phyloP scores from a whole-genome alignment of 805 yeast genomes.

The Hanseniaspora singularis region DNA sequence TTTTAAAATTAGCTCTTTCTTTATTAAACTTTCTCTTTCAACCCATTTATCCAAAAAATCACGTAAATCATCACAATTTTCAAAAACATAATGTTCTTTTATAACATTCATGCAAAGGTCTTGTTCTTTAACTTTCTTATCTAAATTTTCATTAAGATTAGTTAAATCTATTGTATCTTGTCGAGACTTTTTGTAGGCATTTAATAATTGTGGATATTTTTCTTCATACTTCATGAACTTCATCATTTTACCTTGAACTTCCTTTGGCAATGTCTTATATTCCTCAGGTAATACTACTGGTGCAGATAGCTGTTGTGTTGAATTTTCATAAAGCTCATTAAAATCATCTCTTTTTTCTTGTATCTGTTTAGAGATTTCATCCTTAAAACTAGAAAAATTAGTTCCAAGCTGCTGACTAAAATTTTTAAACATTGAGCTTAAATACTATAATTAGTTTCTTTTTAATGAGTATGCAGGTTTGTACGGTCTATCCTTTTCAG shows the following conservation, averaged over 20 bases:
- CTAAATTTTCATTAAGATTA: neutral
- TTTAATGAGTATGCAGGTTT: no score
- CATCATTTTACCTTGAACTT: constrained; percentile 47
- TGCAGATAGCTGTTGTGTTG: constrained; percentile 1
- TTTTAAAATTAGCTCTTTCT: constrained; percentile 4
- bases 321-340: constrained; percentile 12
- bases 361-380: constrained; percentile 14
- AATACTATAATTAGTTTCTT: neutral
- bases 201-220: constrained; percentile 72
- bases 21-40: constrained; percentile 8
- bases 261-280: constrained; percentile 32
- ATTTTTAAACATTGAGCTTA: constrained; percentile 8
- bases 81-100: constrained; percentile 5
- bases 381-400: constrained; percentile 15
- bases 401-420: constrained; percentile 14
- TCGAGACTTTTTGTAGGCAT: constrained; percentile 52
- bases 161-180: constrained; percentile 1
- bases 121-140: neutral
- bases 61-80: constrained; percentile 2
- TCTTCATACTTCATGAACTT: constrained; percentile 81
- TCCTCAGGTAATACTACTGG: constrained; percentile 12
- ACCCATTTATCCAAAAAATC: constrained; percentile 11
- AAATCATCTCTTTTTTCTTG: constrained; percentile 14
- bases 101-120: constrained; percentile 6
- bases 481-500: no score